Evolutionary conservation across 805 yeast species (phyloP).

Genomic region (Yueomyces sinensis): DNA sequence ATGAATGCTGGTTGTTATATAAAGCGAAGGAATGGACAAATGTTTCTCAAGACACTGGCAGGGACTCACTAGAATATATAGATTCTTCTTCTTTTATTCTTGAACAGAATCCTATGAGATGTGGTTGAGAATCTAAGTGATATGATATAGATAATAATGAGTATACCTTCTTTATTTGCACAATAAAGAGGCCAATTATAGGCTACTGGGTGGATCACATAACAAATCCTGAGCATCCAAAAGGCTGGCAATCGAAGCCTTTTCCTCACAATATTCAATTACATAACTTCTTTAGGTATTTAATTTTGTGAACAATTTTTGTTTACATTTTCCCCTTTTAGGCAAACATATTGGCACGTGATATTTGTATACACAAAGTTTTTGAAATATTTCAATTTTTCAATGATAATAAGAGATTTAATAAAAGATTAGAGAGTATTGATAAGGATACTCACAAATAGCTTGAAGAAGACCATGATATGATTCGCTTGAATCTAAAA

Average conservation of each 20-base stretch:
- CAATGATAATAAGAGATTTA: too few species aligned
- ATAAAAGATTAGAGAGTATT: too few species aligned
- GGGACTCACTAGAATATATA: too few species aligned
- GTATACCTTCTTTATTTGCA: not conserved
- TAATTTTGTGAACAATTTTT: constrained; percentile 1
- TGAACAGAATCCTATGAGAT: not conserved
- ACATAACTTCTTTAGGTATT: not conserved
- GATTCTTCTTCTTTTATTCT: too few species aligned
- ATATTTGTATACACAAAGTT: not conserved
- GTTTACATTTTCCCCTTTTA: constrained; percentile 11
- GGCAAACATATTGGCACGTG: constrained; percentile 3
- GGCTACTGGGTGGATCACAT: not conserved
- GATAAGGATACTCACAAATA: too few species aligned
- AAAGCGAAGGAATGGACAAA: too few species aligned
- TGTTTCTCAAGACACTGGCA: too few species aligned
- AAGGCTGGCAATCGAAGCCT: too few species aligned
- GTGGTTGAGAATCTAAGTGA: not conserved
- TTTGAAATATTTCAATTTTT: too few species aligned
- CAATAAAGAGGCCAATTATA: not conserved
- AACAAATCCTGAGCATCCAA: not conserved
- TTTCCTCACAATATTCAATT: too few species aligned
- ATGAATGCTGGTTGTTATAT: too few species aligned
- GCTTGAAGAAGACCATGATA: not conserved
- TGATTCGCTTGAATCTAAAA: not conserved
- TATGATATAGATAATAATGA: too few species aligned